Evolutionary conservation across 768 basidiomycete species (phyloP), one percentile per base, ranked within the genome.

Genomic region (Auricularia auricula-judae): DNA sequence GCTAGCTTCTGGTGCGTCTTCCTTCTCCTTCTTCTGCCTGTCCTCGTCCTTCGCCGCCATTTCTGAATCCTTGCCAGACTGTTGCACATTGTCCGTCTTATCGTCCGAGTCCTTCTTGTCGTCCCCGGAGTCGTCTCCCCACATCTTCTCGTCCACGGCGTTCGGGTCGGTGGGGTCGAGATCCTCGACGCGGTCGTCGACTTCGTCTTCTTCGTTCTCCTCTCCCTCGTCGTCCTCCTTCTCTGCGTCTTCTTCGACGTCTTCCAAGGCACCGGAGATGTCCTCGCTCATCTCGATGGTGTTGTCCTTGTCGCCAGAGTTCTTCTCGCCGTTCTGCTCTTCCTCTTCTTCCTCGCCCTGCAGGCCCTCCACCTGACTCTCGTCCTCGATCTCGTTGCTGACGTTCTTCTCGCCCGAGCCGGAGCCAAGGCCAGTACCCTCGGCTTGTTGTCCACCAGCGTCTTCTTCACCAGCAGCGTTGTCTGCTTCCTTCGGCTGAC

Each of bases 361-460:
- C 29, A 98, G 78, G 0, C 97, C 97, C 70, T 99, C 97, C 5
- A 98, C 90, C 70, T 99, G 96, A 70, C 90, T 89, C 75, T 98
- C 94, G 64, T 98, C 94, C 71, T 95, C 87, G 63, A 98, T 94
- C 71, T 98, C 91, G 70, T 93, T 88, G 79, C 91, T 93, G 64
- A 94, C 88, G 70, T 98, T 89, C 72, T 96, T 84, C 36, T 79
- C 78, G 0, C 97, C 97, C 2, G 82, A 78, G 1, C 97, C 97
- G 68, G 90, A 86, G 2, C 97, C 97, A 62, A 99, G 76, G 3
- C 97, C 97, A 2, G 89, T 84, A 3, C 96, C 96, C n/a, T 80
- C 53, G 43, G 67, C 78, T 8, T 77, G 73, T 16, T 79, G 77
- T 21, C 80, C 84, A 3, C 81, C 82, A 2, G 74, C 80, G 10